Percentiles rank a stretch among this genome's conserved stretches.
Conservation (phyloP, 2,329 filamentous ascomycete genomes). For the Clathrospora elynae region DNA sequence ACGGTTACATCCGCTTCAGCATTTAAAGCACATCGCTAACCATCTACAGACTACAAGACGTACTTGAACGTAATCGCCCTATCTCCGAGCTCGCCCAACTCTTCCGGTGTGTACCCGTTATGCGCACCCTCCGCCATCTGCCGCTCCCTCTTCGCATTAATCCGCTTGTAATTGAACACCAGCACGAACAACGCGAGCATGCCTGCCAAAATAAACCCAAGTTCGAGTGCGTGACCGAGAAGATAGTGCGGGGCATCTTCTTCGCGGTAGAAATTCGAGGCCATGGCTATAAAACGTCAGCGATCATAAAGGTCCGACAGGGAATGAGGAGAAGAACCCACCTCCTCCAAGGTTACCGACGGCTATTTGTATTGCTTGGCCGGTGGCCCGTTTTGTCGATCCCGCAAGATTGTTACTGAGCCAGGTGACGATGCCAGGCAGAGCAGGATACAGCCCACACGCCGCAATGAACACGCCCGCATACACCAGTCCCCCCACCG, state of each 20-base stretch:
- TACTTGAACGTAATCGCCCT: constrained; percentile 67
- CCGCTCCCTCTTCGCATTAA: constrained; percentile 62
- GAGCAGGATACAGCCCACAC: constrained; percentile 46
- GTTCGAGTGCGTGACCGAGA: constrained; percentile 58
- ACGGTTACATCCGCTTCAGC: neutral
- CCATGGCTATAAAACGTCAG: constrained; percentile 59
- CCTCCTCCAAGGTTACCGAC: constrained; percentile 54
- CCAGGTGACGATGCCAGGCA: constrained; percentile 54
- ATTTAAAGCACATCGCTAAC: constrained; percentile 1
- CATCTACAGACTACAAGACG: constrained; percentile 51
- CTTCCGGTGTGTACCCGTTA: constrained; percentile 54
- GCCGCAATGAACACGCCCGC: constrained; percentile 48
- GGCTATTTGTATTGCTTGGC: constrained; percentile 56
- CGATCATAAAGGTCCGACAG: neutral
- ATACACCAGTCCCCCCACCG: constrained; percentile 44
- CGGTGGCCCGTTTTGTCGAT: constrained; percentile 58
- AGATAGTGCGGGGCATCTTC: constrained; percentile 57
- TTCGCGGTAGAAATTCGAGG: constrained; percentile 71
- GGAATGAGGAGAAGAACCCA: constrained; percentile 7
- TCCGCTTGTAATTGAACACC: constrained; percentile 58
- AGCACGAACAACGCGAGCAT: constrained; percentile 53
- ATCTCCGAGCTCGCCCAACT: constrained; percentile 65
- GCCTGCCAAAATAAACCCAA: constrained; percentile 56
- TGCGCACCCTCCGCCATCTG: constrained; percentile 46
- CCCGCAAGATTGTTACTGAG: constrained; percentile 61